phyloP scores from a whole-genome alignment of 1,284 basidiomycete species.

The Austroboletus novae-zelandiae region DNA sequence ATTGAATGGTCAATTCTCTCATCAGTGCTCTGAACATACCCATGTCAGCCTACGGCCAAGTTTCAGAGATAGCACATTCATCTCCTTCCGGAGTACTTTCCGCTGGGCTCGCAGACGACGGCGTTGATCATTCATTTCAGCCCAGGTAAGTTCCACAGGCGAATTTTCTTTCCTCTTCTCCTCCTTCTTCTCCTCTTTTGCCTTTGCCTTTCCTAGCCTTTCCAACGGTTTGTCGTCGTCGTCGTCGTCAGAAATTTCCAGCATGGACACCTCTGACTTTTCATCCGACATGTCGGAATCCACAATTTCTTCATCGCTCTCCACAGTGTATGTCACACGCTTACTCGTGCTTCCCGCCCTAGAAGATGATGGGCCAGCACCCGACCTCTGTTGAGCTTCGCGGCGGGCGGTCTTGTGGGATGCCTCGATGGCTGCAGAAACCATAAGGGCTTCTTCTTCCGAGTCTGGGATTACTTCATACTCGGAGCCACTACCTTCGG shows the following conservation, averaged over 20 bases:
- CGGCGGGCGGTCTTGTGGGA: slow-evolving; percentile 46
- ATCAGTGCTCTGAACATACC: slow-evolving; percentile 37
- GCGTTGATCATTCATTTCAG: slow-evolving; percentile 5
- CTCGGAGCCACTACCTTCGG: slow-evolving; percentile 57
- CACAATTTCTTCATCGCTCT: slow-evolving; percentile 35
- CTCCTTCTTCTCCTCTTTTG: slow-evolving; percentile 34
- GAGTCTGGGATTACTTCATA: slow-evolving; percentile 38
- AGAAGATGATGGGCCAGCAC: slow-evolving; percentile 41
- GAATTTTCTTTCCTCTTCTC: slow-evolving; percentile 17
- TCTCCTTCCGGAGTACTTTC: slow-evolving; percentile 43
- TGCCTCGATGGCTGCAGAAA: slow-evolving; percentile 53
- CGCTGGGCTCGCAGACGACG: slow-evolving; percentile 22
- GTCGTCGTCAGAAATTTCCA: slow-evolving; percentile 38
- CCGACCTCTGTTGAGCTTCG: slow-evolving; percentile 39
- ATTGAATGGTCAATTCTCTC: background rate
- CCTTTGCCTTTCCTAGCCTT: slow-evolving; percentile 35
- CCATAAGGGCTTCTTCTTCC: slow-evolving; percentile 50
- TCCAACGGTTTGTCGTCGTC: slow-evolving; percentile 25
- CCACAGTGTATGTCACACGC: slow-evolving; percentile 14
- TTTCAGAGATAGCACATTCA: slow-evolving; percentile 46
- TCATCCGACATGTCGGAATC: slow-evolving; percentile 25
- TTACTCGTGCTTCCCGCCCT: slow-evolving; percentile 30
- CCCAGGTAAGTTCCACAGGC: slow-evolving; percentile 26
- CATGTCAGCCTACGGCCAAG: slow-evolving; percentile 71
- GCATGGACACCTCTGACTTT: slow-evolving; percentile 21